phyloP scores from a whole-genome alignment of 768 basidiomycete species.

The Mycena chlorophos region DNA sequence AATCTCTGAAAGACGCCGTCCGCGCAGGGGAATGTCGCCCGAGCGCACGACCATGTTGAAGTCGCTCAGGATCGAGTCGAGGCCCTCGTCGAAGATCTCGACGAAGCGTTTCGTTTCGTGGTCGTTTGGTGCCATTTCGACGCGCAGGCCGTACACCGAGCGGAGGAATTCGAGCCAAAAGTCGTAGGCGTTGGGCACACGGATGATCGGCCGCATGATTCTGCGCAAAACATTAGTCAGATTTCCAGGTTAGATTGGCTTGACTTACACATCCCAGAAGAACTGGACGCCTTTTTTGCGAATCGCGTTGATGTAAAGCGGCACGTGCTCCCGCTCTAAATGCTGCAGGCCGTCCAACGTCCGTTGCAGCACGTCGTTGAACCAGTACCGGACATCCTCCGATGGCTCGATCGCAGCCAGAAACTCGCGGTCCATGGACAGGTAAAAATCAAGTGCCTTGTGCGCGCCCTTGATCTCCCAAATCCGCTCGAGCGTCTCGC shows the following conservation, averaged over 20 bases:
- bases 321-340: slow-evolving; percentile 16
- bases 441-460: slow-evolving; percentile 18
- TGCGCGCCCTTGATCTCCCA: slow-evolving; percentile 16
- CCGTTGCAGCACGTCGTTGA: slow-evolving; percentile 10
- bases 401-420: slow-evolving; percentile 11
- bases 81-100: slow-evolving; percentile 14
- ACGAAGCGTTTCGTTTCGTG: slow-evolving; percentile 14
- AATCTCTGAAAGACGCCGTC: slow-evolving; percentile 20
- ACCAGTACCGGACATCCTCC: slow-evolving; percentile 12
- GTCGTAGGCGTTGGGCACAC: slow-evolving; percentile 21
- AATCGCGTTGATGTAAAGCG: slow-evolving; percentile 12
- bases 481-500: slow-evolving; percentile 7
- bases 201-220: slow-evolving; percentile 12
- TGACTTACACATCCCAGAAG: slow-evolving; percentile 20
- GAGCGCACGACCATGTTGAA: slow-evolving; percentile 13
- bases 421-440: slow-evolving; percentile 7
- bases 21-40: slow-evolving; percentile 14
- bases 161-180: slow-evolving; percentile 22
- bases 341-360: slow-evolving; percentile 17
- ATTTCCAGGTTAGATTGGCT: not conserved
- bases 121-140: slow-evolving; percentile 11
- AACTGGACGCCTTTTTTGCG: slow-evolving; percentile 16
- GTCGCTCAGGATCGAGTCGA: slow-evolving; percentile 19
- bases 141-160: slow-evolving; percentile 8
- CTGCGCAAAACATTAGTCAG: slow-evolving; percentile 6